Evolutionary conservation across 768 basidiomycete genomes (phyloP).

Genomic region (Agrocybe chaxingu): DNA sequence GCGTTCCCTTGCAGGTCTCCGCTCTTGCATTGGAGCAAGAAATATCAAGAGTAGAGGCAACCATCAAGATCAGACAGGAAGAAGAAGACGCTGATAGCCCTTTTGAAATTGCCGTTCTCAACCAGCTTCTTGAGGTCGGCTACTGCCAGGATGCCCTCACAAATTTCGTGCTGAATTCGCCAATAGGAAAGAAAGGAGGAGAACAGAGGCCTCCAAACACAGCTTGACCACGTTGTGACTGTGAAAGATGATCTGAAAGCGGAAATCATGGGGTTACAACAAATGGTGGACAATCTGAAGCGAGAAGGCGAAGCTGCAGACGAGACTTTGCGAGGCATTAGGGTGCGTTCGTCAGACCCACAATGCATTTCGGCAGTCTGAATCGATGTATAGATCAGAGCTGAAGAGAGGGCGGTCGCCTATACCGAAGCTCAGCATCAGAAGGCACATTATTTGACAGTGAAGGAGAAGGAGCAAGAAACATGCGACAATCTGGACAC

Average conservation of each 20-base stretch:
- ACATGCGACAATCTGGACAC: too few species aligned
- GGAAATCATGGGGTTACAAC: constrained; percentile 3
- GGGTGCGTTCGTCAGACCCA: too few species aligned
- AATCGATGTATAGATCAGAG: too few species aligned
- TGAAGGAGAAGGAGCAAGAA: too few species aligned
- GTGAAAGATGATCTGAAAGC: not conserved
- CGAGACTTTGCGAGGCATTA: too few species aligned
- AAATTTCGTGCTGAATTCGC: not conserved
- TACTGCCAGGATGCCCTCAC: not conserved
- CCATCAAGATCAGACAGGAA: not conserved
- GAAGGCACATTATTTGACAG: too few species aligned
- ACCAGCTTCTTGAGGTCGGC: not conserved
- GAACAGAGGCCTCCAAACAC: not conserved
- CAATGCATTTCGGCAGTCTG: too few species aligned
- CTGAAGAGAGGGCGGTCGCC: too few species aligned
- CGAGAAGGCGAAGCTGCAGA: constrained; percentile 1
- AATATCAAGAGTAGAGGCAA: not conserved
- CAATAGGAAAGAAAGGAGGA: not conserved
- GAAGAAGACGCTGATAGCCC: constrained; percentile 4
- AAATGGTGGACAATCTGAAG: not conserved
- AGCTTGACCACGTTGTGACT: not conserved
- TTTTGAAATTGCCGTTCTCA: not conserved
- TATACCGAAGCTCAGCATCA: too few species aligned
- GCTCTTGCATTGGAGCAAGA: not conserved
- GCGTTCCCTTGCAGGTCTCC: not conserved